Base-by-base conservation (phyloP, 179 eudicot genomes). In the Spergularia azorica region DNA sequence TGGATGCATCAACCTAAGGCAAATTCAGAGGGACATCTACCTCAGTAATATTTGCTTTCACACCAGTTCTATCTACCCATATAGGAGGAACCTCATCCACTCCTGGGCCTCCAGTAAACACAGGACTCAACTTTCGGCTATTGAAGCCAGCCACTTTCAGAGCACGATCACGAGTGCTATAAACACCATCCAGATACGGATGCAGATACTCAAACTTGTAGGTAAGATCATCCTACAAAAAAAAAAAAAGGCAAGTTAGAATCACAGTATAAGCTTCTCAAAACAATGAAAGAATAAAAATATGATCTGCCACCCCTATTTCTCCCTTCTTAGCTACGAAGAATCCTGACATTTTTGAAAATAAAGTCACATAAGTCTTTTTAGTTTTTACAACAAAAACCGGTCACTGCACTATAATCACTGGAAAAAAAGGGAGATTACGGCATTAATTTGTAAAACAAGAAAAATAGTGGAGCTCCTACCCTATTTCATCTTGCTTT, bases 101-200 rank as follows among this genome's bases (percentile, higher is more conserved):
- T 76, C 99, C 97, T 51, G 97, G 97, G 71, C 97, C 99, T 50
- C 99, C 97, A 3, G 99, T 95, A 84, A 95, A 95, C 71, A 95
- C 97, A 59, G 98, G 98, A 75, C 98, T 93, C 76, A 93, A 70
- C 86, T 93, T 95, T 79, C 97, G 86, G 89, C 97, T 91, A 77
- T 95, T 95, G 76, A 95, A 95, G 88, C 91, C 86, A 82, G 91
- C 90, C 57, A 93, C 54, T 36, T 85, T 85, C 70, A 95, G 80
- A 60, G 92, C 86, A 52, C 99, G 99, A 75, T 93, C 94, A 72
- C 89, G 92, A 65, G 95, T 83, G 82, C 86, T 83, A 54, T 85
- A 68, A 38, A 95, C 84, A 77, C 99, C 99, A 85, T 91, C 97
- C 50, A 89, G 43, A 82, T 90, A 93, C 9, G 99, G 97, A 78